These are phyloP conservation scores for Penicillium fimorum DNA, from an alignment of 495 filamentous ascomycete genomes.

Conservation along the genomic window DNA sequence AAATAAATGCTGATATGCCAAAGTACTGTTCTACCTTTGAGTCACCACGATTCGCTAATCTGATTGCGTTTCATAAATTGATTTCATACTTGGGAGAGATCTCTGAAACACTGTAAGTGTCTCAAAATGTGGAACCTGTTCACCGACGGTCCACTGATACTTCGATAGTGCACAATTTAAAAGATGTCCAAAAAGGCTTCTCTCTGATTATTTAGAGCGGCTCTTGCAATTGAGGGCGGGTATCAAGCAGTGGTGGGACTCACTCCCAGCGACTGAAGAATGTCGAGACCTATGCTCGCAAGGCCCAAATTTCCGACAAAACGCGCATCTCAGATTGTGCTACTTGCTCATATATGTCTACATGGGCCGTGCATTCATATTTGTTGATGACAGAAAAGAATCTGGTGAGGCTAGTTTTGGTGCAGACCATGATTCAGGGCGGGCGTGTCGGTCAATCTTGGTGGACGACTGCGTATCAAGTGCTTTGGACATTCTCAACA, in stretches of 20 bases:
- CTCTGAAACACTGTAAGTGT: conserved; percentile 42
- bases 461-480: conserved; percentile 45
- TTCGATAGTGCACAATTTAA: conserved; percentile 29
- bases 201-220: conserved; percentile 37
- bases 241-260: conserved; percentile 45
- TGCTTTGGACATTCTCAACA: conserved; percentile 44
- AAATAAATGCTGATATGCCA: conserved; percentile 46
- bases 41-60: conserved; percentile 39
- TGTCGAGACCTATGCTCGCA: conserved; percentile 34
- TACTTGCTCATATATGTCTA: conserved; percentile 45
- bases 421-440: conserved; percentile 15
- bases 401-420: conserved; percentile 3
- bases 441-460: conserved; percentile 34
- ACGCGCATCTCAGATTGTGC: conserved; percentile 46
- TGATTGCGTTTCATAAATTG: conserved; percentile 40
- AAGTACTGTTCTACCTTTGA: conserved; percentile 33
- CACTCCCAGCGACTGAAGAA: conserved; percentile 34
- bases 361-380: conserved; percentile 47
- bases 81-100: conserved; percentile 41
- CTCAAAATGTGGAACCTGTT: neutral
- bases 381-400: conserved; percentile 31
- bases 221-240: conserved; percentile 35
- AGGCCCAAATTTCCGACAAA: conserved; percentile 39
- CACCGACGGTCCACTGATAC: neutral
- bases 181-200: conserved; percentile 35